Base-by-base conservation (phyloP, 441 rosid species). In the Aleurites moluccanus region DNA sequence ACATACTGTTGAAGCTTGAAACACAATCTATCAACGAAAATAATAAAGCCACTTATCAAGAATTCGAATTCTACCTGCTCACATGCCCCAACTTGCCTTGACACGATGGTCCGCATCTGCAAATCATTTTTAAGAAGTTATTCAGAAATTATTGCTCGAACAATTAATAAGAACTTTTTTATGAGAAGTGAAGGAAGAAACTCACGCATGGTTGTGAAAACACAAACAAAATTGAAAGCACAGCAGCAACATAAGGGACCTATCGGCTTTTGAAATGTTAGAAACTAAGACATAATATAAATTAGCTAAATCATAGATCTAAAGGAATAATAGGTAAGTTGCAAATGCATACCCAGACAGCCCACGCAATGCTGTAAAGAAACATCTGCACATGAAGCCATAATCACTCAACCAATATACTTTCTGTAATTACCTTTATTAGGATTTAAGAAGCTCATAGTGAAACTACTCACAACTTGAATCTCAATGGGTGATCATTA, bases 221-320 rank as follows among this genome's bases (percentile, higher is more conserved):
- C 75, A 92, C 88, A 52, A 74, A 86, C 67, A 91, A 76, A 69
- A 91, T 47, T 66, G 95, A 81, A 80, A 91, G 76, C 81, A 84
- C 73, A n/a, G 97, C 88, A 53, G 97, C 87, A 63, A 83, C 88
- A 79, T 92, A 94, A 70, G 97, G 97, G 73, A 91, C 97, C 98
- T 92, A 75, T 61, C 44, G 79, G 70, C 62, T 40, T 50, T 59
- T 71, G 64, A 67, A 72, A 69, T 28, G 79, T 83, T 74, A 77
- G 79, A 74, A 76, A 69, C 53, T 69, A 62, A 35, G 72, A 40
- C 23, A 49, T 14, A 11, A 33, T 52, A 33, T 6, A 62, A 52
- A 57, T 38, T 45, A 52, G 23, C n/a, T 25, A 62, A 49, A 61
- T 45, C 25, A 52, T 52, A 25, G 4, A n/a, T 47, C 74, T 14